Percentiles rank a stretch among this genome's conserved stretches.
These are phyloP conservation scores for Trypanosoma vivax DNA, from an alignment of 208 protist genomes.

Conservation along the genomic window DNA sequence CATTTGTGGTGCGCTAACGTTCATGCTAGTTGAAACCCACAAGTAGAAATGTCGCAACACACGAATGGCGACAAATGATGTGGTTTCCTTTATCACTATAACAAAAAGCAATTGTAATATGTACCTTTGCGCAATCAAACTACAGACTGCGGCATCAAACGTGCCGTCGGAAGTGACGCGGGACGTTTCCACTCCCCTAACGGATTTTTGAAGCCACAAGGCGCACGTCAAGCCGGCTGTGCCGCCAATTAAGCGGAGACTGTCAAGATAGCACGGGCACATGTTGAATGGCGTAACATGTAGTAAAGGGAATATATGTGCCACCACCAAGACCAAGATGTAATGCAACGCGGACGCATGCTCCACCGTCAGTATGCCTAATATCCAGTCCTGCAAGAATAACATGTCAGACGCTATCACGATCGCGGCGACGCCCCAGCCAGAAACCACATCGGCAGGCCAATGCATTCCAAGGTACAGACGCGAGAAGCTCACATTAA, in stretches of 20 bases:
- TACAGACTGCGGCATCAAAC: slow-evolving; percentile 20
- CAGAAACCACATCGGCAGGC: slow-evolving; percentile 56
- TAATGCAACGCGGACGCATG: slow-evolving; percentile 19
- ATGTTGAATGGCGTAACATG: slow-evolving; percentile 53
- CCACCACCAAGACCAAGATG: slow-evolving; percentile 20
- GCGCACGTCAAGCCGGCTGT: slow-evolving; percentile 36
- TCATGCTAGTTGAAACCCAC: slow-evolving; percentile 27
- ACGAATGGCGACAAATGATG: slow-evolving; percentile 17
- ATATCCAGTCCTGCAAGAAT: slow-evolving; percentile 33
- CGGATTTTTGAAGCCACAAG: slow-evolving; percentile 22
- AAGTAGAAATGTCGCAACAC: slow-evolving; percentile 39
- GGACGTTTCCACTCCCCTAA: slow-evolving; percentile 23
- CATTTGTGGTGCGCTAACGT: slow-evolving; percentile 10
- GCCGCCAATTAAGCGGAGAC: slow-evolving; percentile 50
- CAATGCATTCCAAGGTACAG: slow-evolving; percentile 77
- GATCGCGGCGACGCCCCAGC: slow-evolving; percentile 28
- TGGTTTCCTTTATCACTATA: slow-evolving; percentile 38
- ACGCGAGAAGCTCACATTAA: slow-evolving; percentile 52
- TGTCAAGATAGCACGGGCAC: slow-evolving; percentile 74
- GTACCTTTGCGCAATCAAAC: slow-evolving; percentile 34
- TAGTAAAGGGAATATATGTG: slow-evolving; percentile 32
- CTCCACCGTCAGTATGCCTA: slow-evolving; percentile 13
- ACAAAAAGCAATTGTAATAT: slow-evolving; percentile 29
- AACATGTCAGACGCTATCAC: slow-evolving; percentile 36
- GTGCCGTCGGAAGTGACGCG: slow-evolving; percentile 13